phyloP scores from a whole-genome alignment of 2,329 filamentous ascomycete species.

The Graphium sp. region DNA sequence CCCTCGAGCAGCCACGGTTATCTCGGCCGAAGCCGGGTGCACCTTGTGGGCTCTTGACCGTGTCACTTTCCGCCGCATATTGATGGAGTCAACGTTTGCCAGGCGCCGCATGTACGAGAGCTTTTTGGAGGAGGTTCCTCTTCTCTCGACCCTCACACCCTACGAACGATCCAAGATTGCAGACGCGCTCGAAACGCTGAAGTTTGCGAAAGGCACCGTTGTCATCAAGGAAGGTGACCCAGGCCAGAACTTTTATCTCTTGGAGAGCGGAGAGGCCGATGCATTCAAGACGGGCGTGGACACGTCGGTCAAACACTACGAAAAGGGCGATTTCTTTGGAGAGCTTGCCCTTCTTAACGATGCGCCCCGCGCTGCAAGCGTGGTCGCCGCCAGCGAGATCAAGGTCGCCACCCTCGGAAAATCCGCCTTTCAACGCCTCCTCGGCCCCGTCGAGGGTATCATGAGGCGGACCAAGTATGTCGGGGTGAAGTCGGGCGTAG shows the following conservation, averaged over 20 bases:
- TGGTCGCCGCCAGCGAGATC: constrained; percentile 69
- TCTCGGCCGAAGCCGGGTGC: constrained; percentile 61
- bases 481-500: constrained; percentile 41
- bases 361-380: constrained; percentile 77
- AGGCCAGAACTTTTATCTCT: constrained; percentile 79
- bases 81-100: constrained; percentile 97
- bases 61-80: constrained; percentile 88
- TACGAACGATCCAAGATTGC: constrained; percentile 97
- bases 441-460: constrained; percentile 87
- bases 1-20: constrained; percentile 83
- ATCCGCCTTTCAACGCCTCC: constrained; percentile 81
- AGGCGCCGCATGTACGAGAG: constrained; percentile 93
- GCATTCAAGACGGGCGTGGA: constrained; percentile 64
- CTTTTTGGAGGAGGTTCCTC: constrained; percentile 84
- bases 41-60: constrained; percentile 91
- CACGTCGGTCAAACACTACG: constrained; percentile 61
- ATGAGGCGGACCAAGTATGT: constrained; percentile 65
- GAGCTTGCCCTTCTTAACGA: constrained; percentile 90
- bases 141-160: constrained; percentile 66
- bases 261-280: constrained; percentile 75
- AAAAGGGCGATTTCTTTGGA: constrained; percentile 91
- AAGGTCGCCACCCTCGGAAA: constrained; percentile 89
- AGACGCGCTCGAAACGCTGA: constrained; percentile 83
- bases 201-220: constrained; percentile 59
- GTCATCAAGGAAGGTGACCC: constrained; percentile 89